phyloP scores from a whole-genome alignment of 2,329 filamentous ascomycete species.

The Colletotrichum karsti region DNA sequence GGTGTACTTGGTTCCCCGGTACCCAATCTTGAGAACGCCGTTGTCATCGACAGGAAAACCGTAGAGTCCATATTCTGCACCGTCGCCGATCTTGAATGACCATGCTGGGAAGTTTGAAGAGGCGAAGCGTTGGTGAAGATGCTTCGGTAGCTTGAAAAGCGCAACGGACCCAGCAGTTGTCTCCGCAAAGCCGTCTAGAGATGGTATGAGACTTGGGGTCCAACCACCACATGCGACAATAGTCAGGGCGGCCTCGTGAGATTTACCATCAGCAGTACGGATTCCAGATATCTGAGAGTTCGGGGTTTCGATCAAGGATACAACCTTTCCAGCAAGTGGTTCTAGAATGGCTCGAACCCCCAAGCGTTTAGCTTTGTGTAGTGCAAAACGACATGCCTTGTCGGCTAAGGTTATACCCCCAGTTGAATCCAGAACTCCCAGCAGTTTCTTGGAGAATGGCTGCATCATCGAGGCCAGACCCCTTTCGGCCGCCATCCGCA shows the following conservation, averaged over 20 bases:
- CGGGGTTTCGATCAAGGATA: slow-evolving; percentile 31
- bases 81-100: slow-evolving; percentile 43
- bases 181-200: slow-evolving; percentile 52
- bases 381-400: slow-evolving; percentile 52
- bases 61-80: slow-evolving; percentile 50
- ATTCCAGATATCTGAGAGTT: slow-evolving; percentile 38
- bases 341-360: slow-evolving; percentile 53
- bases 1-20: slow-evolving; percentile 59
- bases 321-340: slow-evolving; percentile 37
- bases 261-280: slow-evolving; percentile 43
- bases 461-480: slow-evolving; percentile 24
- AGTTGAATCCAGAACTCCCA: neutral
- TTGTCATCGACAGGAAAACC: slow-evolving; percentile 54
- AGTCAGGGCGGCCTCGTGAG: slow-evolving; percentile 40
- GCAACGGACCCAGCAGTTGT: slow-evolving; percentile 56
- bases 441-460: neutral
- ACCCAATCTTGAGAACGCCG: slow-evolving; percentile 58
- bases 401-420: slow-evolving; percentile 54
- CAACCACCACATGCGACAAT: slow-evolving; percentile 53
- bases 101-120: slow-evolving; percentile 56
- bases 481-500: slow-evolving; percentile 34
- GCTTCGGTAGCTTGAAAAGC: slow-evolving; percentile 50
- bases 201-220: slow-evolving; percentile 50
- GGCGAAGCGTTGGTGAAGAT: slow-evolving; percentile 48
- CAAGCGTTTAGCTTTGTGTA: slow-evolving; percentile 47